phyloP scores from a whole-genome alignment of 345 rosid species.

The Bruguiera parviflora region DNA sequence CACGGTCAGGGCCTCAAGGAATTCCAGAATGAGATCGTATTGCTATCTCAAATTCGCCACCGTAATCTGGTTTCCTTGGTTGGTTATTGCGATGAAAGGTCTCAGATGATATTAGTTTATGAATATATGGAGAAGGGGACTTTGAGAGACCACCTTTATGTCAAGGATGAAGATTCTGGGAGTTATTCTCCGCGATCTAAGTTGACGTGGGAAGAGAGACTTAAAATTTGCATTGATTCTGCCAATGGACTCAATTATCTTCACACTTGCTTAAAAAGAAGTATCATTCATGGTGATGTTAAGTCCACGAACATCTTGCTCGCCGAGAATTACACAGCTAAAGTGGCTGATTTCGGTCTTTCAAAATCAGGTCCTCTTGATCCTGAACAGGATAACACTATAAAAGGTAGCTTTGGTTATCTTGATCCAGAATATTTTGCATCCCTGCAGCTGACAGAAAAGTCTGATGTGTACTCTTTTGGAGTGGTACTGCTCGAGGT shows the following conservation, averaged over 20 bases:
- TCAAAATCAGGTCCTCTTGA: conserved; percentile 38
- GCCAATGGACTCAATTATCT: conserved; percentile 53
- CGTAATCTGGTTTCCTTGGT: conserved; percentile 64
- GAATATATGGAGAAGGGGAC: conserved; percentile 59
- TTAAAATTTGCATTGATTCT: conserved; percentile 53
- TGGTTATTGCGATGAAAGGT: conserved; percentile 58
- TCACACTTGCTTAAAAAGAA: conserved; percentile 35
- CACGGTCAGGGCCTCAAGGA: conserved; percentile 35
- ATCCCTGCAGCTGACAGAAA: conserved; percentile 24
- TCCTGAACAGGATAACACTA: conserved; percentile 36
- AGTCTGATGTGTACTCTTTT: conserved; percentile 41
- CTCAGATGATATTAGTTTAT: conserved; percentile 57
- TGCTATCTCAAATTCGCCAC: conserved; percentile 59
- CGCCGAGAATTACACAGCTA: conserved; percentile 38
- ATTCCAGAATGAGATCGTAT: conserved; percentile 35
- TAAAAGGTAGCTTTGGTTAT: conserved; percentile 56
- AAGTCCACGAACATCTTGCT: conserved; percentile 59
- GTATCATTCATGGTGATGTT: conserved; percentile 56
- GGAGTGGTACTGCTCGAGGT: conserved; percentile 59
- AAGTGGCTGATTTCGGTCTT: conserved; percentile 62
- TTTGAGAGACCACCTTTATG: conserved; percentile 46
- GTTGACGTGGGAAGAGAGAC: conserved; percentile 40
- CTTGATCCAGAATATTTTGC: conserved; percentile 53
- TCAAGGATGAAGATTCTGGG: conserved; percentile 20
- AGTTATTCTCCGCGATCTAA: conserved; percentile 17